Conservation (phyloP, 805 yeast genomes). For the Monosporozyma unispora region DNA sequence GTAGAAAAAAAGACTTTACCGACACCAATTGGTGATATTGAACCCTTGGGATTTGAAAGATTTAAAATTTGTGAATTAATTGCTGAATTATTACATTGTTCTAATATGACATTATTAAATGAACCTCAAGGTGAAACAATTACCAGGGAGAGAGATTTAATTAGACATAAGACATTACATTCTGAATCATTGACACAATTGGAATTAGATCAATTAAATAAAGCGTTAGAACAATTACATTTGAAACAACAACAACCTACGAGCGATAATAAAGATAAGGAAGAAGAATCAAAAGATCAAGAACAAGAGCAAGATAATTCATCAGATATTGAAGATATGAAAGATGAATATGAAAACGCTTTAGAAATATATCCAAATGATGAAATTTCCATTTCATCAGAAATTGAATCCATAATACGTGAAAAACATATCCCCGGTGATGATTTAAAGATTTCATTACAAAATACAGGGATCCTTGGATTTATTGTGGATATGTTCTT, state of each 20-base stretch:
- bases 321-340: constrained; percentile 10
- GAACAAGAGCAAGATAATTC: constrained; percentile 7
- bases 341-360: constrained; percentile 4
- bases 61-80: constrained; percentile 87
- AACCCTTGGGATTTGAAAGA: constrained; percentile 84
- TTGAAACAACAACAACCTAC: background rate
- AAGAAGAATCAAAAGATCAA: constrained; percentile 3
- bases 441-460: constrained; percentile 54
- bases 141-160: constrained; percentile 58
- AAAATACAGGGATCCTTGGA: constrained; percentile 50
- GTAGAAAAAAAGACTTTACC: constrained; percentile 26
- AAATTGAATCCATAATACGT: constrained; percentile 29
- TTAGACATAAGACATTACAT: constrained; percentile 34
- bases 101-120: constrained; percentile 89
- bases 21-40: constrained; percentile 45
- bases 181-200: constrained; percentile 8
- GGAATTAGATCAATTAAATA: background rate
- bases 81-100: constrained; percentile 89
- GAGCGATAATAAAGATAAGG: constrained; percentile 5
- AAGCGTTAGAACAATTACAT: constrained; percentile 1
- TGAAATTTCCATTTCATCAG: constrained; percentile 21
- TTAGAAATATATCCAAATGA: constrained; percentile 12
- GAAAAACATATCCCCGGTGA: constrained; percentile 60
- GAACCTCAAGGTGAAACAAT: constrained; percentile 63
- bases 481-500: constrained; percentile 60